phyloP scores from a whole-genome alignment of 1,284 basidiomycete species.

The Marasmius fiardii region DNA sequence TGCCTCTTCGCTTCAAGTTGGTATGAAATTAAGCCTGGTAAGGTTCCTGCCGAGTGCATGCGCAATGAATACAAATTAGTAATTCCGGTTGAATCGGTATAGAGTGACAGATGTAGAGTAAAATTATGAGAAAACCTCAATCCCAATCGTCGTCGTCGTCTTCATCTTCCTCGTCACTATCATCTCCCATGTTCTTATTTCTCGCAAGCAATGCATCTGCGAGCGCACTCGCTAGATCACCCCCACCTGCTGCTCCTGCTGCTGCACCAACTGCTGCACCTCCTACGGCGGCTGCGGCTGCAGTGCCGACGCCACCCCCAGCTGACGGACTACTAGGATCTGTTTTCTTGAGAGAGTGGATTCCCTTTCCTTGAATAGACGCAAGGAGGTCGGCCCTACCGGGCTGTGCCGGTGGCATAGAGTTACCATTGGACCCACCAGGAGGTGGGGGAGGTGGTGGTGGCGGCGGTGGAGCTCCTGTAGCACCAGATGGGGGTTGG shows the following conservation, averaged over 20 bases:
- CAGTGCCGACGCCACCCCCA: constrained; percentile 21
- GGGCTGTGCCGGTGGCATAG: constrained; percentile 39
- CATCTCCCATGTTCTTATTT: constrained; percentile 89
- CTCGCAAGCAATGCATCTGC: constrained; percentile 61
- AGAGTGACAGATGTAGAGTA: no score
- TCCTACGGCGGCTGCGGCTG: constrained; percentile 33
- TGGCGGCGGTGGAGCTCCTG: constrained; percentile 29
- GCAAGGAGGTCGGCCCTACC: constrained; percentile 56
- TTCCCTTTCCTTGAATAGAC: constrained; percentile 51
- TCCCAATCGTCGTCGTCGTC: constrained; percentile 92
- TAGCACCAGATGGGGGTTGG: constrained; percentile 27
- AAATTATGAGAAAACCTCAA: constrained; percentile 25
- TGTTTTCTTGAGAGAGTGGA: constrained; percentile 76
- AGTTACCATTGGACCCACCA: constrained; percentile 12
- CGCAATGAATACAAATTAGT: no score
- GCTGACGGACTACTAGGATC: constrained; percentile 31
- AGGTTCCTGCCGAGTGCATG: no score
- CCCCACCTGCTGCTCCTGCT: constrained; percentile 38
- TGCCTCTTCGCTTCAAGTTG: no score
- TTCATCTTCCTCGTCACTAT: constrained; percentile 87
- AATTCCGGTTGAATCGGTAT: no score
- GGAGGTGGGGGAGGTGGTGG: constrained; percentile 32
- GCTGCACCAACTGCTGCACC: constrained; percentile 40
- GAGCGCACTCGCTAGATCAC: constrained; percentile 49
- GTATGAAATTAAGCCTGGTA: no score